A percentile compares a stretch with the other conserved stretches of the same genome.
These are phyloP conservation scores for Trichosporon sp. DNA, from an alignment of 1,284 basidiomycete genomes.

Conservation along the genomic window DNA sequence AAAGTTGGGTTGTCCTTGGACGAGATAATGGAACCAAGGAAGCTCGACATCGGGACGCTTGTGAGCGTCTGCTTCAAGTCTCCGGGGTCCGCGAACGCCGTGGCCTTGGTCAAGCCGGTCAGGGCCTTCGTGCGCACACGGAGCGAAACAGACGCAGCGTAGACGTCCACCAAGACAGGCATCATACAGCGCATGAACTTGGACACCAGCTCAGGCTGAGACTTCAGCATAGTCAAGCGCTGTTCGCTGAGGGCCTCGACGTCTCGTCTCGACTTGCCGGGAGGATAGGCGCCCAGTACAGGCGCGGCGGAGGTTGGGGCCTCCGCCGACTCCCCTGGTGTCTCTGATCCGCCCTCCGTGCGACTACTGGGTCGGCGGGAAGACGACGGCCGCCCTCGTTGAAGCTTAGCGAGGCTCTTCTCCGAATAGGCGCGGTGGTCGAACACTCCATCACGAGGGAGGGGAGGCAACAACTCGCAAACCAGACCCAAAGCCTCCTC, in stretches of 20 bases:
- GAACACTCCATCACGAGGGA: conserved; percentile 86
- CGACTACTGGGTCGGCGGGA: conserved; percentile 10
- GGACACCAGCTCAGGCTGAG: conserved; percentile 67
- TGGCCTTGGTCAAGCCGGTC: conserved; percentile 77
- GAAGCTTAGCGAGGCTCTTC: conserved; percentile 60
- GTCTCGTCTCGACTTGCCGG: conserved; percentile 37
- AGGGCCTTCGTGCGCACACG: conserved; percentile 81
- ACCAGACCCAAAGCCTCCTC: conserved; percentile 84
- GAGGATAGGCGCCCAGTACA: conserved; percentile 7
- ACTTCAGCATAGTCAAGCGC: conserved; percentile 60
- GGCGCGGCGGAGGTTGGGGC: conserved; percentile 2
- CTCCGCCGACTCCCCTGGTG: conserved; percentile 17
- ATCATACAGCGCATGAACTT: conserved; percentile 80
- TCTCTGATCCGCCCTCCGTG: conserved; percentile 20
- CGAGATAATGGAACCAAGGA: conserved; percentile 85
- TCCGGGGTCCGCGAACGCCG: conserved; percentile 74
- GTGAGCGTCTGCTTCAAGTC: conserved; percentile 69
- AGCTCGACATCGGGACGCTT: conserved; percentile 82
- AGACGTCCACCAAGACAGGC: conserved; percentile 89
- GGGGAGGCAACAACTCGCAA: conserved; percentile 81
- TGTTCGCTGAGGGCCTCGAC: conserved; percentile 44
- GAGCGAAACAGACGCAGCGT: conserved; percentile 83
- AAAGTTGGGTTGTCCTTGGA: conserved; percentile 80
- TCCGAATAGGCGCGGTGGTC: conserved; percentile 85
- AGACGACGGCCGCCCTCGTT: conserved; percentile 26